These are phyloP conservation scores for Podospora fimiseda DNA, from an alignment of 495 filamentous ascomycete genomes.

Conservation along the genomic window DNA sequence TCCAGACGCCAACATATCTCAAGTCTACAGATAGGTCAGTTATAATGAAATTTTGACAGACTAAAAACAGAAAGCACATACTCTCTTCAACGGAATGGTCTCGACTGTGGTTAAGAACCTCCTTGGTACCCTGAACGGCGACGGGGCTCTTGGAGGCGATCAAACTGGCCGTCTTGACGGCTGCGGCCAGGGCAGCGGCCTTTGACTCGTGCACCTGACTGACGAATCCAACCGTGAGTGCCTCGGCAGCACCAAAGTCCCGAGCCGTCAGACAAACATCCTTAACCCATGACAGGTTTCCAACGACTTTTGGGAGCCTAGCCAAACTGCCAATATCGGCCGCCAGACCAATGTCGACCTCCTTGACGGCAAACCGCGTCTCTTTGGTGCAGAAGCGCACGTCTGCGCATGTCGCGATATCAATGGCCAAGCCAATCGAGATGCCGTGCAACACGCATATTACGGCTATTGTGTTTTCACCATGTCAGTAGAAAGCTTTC, in stretches of 20 bases:
- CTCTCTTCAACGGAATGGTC: conserved; percentile 74
- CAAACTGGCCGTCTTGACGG: conserved; percentile 56
- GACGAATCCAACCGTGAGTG: conserved; percentile 75
- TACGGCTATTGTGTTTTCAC: conserved; percentile 48
- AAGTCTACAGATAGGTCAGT: conserved; percentile 44
- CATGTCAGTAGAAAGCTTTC: neutral
- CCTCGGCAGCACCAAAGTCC: conserved; percentile 72
- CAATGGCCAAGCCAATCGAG: conserved; percentile 75
- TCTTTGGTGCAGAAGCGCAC: conserved; percentile 64
- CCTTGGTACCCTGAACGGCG: conserved; percentile 89
- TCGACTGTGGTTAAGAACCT: conserved; percentile 78
- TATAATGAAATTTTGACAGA: conserved; percentile 13
- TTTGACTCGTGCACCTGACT: conserved; percentile 66
- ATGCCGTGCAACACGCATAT: conserved; percentile 80
- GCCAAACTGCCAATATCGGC: conserved; percentile 88
- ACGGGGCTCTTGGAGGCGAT: conserved; percentile 83
- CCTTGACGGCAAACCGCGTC: conserved; percentile 73
- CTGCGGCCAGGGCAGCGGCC: conserved; percentile 53
- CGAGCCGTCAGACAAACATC: conserved; percentile 78
- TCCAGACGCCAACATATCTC: conserved; percentile 82
- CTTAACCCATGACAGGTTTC: conserved; percentile 77
- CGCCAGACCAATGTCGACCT: conserved; percentile 91
- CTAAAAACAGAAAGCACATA: conserved; percentile 32
- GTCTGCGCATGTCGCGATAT: conserved; percentile 72
- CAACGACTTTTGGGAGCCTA: conserved; percentile 79